A percentile compares a stretch with the other conserved stretches of the same genome.
phyloP scores from a whole-genome alignment of 1,139 yeast genomes.

The Petasospora fabianii region DNA sequence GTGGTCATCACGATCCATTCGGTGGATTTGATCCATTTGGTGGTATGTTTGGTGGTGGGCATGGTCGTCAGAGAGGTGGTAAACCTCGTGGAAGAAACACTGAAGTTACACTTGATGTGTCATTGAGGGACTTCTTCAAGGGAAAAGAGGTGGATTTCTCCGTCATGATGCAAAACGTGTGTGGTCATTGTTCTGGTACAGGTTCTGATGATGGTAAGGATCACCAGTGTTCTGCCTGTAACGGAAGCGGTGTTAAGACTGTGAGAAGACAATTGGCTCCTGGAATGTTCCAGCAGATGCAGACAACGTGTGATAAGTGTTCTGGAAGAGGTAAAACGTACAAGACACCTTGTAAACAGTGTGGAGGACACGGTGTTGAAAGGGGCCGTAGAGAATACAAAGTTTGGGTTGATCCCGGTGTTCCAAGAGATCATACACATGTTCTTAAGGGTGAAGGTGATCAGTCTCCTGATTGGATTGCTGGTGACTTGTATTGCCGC shows the following conservation, averaged over 20 bases:
- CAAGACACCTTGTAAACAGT: conserved; percentile 57
- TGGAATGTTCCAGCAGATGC: conserved; percentile 84
- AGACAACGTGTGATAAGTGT: conserved; percentile 75
- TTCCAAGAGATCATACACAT: conserved; percentile 55
- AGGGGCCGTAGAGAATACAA: conserved; percentile 55
- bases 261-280: conserved; percentile 79
- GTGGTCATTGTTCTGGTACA: conserved; percentile 74
- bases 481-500: conserved; percentile 73
- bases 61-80: conserved; percentile 35
- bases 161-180: conserved; percentile 69
- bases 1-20: conserved; percentile 29
- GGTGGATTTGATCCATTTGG: conserved; percentile 60
- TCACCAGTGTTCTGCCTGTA: conserved; percentile 62
- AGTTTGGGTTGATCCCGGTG: conserved; percentile 68
- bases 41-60: conserved; percentile 66
- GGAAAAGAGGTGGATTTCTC: conserved; percentile 63
- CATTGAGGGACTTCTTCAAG: conserved; percentile 62
- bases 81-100: conserved; percentile 65
- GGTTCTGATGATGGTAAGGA: conserved; percentile 79
- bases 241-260: conserved; percentile 70
- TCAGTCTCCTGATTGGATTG: conserved; percentile 70
- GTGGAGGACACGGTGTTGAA: conserved; percentile 68
- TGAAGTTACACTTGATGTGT: conserved; percentile 50
- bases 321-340: conserved; percentile 72
- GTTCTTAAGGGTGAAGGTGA: conserved; percentile 77